Conservation (phyloP, 768 basidiomycete genomes). For the Lepiota subincarnata region DNA sequence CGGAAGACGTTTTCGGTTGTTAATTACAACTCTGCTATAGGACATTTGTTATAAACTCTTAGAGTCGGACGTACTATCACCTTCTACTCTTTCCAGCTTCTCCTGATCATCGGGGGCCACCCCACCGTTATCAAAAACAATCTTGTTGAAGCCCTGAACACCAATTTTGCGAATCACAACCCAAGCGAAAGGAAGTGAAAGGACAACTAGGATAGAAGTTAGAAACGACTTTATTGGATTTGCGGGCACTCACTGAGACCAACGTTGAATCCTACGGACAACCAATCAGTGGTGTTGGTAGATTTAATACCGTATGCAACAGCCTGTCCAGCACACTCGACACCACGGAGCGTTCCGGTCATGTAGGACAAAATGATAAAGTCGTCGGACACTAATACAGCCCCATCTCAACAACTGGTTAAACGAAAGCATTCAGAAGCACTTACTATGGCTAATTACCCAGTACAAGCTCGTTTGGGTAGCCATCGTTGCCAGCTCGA, state of each 20-base stretch:
- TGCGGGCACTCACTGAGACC: slow-evolving; percentile 24
- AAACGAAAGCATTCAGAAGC: neutral
- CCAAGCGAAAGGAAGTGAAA: slow-evolving; percentile 29
- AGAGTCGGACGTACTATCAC: neutral
- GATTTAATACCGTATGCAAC: slow-evolving; percentile 32
- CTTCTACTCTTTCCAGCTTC: slow-evolving; percentile 1
- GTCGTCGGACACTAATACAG: slow-evolving; percentile 26
- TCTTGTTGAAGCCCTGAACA: slow-evolving; percentile 23
- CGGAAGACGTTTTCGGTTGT: too few relatives aligned
- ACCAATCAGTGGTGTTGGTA: slow-evolving; percentile 27
- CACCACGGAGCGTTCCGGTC: slow-evolving; percentile 29
- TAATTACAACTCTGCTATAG: too few relatives aligned
- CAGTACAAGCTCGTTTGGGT: slow-evolving; percentile 30
- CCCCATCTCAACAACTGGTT: neutral
- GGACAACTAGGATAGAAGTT: slow-evolving; percentile 17
- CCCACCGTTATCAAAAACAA: slow-evolving; percentile 14
- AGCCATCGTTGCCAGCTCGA: slow-evolving; percentile 30
- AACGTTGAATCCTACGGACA: slow-evolving; percentile 29
- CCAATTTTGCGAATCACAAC: slow-evolving; percentile 27
- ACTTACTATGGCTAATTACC: slow-evolving; percentile 28
- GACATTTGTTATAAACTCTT: neutral
- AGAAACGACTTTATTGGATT: neutral
- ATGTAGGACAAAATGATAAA: slow-evolving; percentile 30
- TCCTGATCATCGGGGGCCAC: neutral
- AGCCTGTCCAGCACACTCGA: slow-evolving; percentile 30